These are phyloP conservation scores for Lagenidium giganteum DNA, from an alignment of 352 stramenopile genomes.

Conservation along the genomic window DNA sequence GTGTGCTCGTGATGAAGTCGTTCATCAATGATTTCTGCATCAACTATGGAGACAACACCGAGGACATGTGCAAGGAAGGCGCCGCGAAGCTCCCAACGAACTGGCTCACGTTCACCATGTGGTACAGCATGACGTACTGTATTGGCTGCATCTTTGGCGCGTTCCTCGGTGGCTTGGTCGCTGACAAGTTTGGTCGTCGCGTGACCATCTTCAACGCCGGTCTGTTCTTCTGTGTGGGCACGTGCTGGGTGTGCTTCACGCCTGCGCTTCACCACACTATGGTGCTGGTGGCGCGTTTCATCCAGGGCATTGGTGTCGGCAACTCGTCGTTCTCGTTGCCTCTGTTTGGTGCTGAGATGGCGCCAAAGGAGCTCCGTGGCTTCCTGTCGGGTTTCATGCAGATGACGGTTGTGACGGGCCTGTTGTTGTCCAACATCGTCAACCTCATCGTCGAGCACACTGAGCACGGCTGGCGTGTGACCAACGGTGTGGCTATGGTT, in stretches of 20 bases:
- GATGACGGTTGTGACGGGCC: slow-evolving; percentile 46
- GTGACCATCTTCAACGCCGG: slow-evolving; percentile 7
- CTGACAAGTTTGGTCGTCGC: slow-evolving; percentile 15
- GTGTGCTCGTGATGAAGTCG: slow-evolving; percentile 20
- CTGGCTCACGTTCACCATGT: slow-evolving; percentile 17
- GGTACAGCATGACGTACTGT: slow-evolving; percentile 18
- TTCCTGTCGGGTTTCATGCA: slow-evolving; percentile 67
- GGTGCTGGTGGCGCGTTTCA: no score
- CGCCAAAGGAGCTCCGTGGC: slow-evolving; percentile 50
- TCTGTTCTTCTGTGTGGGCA: slow-evolving; percentile 13
- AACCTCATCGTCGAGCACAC: slow-evolving; percentile 18
- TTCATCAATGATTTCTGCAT: slow-evolving; percentile 19
- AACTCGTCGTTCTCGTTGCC: slow-evolving; percentile 51
- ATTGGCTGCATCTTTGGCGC: slow-evolving; percentile 16
- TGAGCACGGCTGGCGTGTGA: slow-evolving; percentile 17
- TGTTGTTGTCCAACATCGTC: slow-evolving; percentile 26
- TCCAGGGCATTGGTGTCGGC: slow-evolving; percentile 39
- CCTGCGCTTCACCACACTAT: no score
- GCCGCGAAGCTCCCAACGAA: slow-evolving; percentile 13
- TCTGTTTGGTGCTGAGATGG: slow-evolving; percentile 52
- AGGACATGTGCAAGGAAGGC: slow-evolving; percentile 8
- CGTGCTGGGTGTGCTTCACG: no score
- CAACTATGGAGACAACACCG: slow-evolving; percentile 10
- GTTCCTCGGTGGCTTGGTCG: slow-evolving; percentile 11
- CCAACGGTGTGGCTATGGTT: slow-evolving; percentile 15